Base-by-base conservation (phyloP, 345 rosid species). In the Euphorbia tirucalli region DNA sequence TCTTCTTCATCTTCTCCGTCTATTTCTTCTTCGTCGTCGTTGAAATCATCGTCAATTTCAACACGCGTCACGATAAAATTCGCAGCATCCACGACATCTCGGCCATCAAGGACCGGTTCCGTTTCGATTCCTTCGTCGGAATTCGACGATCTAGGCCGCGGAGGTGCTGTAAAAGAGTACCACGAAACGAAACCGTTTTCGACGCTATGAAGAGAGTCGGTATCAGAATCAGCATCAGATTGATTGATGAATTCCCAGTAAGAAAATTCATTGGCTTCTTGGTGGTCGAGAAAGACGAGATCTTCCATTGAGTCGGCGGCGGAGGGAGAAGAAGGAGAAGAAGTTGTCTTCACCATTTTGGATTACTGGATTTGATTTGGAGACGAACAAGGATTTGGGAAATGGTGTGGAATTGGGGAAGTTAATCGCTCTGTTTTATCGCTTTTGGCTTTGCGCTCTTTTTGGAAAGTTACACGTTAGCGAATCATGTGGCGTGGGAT, bases 231-330 rank as follows among this genome's bases (percentile, higher is more conserved):
- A 7, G 81, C 78, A 59, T 82, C 84, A 8, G 80, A 77, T 31
- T 46, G 56, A 62, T 78, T 69, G 22, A 84, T 39, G 64, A 84
- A 69, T 76, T 84, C 87, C 87, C 87, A 84, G 66, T 61, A 64
- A 0, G 81, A 76, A 6, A 73, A 55, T 65, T 74, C 83, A 27
- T 19, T 62, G 2, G 18, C 71, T 61, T 63, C 75, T 57, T 61
- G 31, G 0, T 60, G 72, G 8, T 61, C 31, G 31, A 73, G 31
- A 54, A 78, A 65, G 19, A 52, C 75, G 19, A 49, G 43, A 13
- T 68, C 77, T n/a, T n/a, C n/a, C n/a, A n/a, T n/a, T n/a, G n/a
- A n/a, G 4, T 32, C 65, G 7, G 65, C 11, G 8, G 41, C 64
- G 21, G 41, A 14, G 21, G 44, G 22, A 4, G 15, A 8, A 21